These are phyloP conservation scores for Yueomyces sinensis DNA, from an alignment of 805 yeast species.

Conservation along the genomic window DNA sequence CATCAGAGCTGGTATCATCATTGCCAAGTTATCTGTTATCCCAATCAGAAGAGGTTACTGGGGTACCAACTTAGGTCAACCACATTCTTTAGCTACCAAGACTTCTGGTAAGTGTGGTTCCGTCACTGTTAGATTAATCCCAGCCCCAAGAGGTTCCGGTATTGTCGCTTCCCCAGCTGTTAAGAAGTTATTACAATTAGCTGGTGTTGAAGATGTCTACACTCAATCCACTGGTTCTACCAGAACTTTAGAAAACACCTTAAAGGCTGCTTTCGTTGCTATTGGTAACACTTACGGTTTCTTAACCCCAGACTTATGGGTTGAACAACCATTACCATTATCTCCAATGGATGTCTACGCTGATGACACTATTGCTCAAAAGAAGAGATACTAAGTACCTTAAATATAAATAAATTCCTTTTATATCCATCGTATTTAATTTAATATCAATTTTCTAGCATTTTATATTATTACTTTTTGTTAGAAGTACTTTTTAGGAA, in stretches of 20 bases:
- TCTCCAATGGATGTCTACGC: conserved; percentile 94
- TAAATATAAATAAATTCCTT: too few relatives aligned
- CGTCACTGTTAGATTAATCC: conserved; percentile 94
- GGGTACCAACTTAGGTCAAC: conserved; percentile 99
- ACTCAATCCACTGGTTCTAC: conserved; percentile 98
- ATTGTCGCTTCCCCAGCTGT: conserved; percentile 99
- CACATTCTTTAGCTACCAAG: conserved; percentile 97
- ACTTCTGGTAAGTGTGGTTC: conserved; percentile 99
- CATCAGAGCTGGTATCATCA: conserved; percentile 98
- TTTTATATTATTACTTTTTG: background rate
- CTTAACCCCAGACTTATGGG: conserved; percentile 99
- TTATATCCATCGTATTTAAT: too few relatives aligned
- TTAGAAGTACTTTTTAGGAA: background rate
- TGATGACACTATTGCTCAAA: conserved; percentile 63
- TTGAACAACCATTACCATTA: conserved; percentile 64
- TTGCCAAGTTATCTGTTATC: conserved; percentile 96
- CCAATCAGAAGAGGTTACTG: conserved; percentile 99
- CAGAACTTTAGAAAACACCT: conserved; percentile 99
- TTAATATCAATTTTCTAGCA: too few relatives aligned
- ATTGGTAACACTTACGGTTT: conserved; percentile 99
- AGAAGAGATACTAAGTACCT: conserved; percentile 56
- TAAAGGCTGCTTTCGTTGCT: conserved; percentile 98
- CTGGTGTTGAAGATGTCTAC: conserved; percentile 99
- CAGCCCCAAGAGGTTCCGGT: conserved; percentile 99
- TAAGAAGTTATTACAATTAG: conserved; percentile 96